A percentile compares a stretch with the other conserved stretches of the same genome.
Conservation (phyloP, 371 early-diverging fungal species). For the Mortierella sp. region DNA sequence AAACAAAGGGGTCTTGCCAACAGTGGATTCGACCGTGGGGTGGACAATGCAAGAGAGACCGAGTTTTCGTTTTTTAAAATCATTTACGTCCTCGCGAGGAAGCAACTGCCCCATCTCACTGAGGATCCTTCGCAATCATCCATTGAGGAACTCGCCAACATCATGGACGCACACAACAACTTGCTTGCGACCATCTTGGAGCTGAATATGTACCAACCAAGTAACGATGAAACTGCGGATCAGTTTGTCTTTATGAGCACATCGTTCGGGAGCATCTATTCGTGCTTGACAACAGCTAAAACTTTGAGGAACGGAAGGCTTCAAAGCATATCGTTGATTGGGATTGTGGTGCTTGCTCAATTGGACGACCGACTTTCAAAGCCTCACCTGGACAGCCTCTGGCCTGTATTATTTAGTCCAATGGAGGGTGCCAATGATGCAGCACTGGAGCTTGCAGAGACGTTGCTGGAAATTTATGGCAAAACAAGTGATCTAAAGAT, state of each 20-base stretch:
- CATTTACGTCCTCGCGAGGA: conserved; percentile 39
- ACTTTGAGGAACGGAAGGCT: conserved; percentile 19
- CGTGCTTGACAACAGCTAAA: conserved; percentile 28
- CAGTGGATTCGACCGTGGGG: conserved; percentile 38
- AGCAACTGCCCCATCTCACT: conserved; percentile 36
- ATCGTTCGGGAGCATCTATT: conserved; percentile 33
- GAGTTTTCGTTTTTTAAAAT: conserved; percentile 55
- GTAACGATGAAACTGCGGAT: conserved; percentile 43
- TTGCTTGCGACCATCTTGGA: conserved; percentile 33
- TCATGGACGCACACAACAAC: conserved; percentile 46
- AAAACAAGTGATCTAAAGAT: conserved; percentile 67
- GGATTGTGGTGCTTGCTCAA: conserved; percentile 39
- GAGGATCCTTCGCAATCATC: conserved; percentile 14
- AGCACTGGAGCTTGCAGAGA: conserved; percentile 49
- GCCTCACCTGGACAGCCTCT: conserved; percentile 50
- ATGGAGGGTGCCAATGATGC: conserved; percentile 26
- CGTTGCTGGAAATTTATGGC: conserved; percentile 63
- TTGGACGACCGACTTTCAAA: conserved; percentile 49
- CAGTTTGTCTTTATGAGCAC: conserved; percentile 54
- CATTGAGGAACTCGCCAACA: conserved; percentile 24
- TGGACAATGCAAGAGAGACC: conserved; percentile 36
- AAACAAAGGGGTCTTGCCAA: conserved; percentile 32
- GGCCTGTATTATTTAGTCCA: conserved; percentile 42
- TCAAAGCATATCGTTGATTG: conserved; percentile 37
- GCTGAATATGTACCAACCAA: conserved; percentile 56